Percentiles rank a stretch among this genome's conserved stretches.
Conservation (phyloP, 805 yeast species). For the Saccharomycopsis oosterbeekiorum region DNA sequence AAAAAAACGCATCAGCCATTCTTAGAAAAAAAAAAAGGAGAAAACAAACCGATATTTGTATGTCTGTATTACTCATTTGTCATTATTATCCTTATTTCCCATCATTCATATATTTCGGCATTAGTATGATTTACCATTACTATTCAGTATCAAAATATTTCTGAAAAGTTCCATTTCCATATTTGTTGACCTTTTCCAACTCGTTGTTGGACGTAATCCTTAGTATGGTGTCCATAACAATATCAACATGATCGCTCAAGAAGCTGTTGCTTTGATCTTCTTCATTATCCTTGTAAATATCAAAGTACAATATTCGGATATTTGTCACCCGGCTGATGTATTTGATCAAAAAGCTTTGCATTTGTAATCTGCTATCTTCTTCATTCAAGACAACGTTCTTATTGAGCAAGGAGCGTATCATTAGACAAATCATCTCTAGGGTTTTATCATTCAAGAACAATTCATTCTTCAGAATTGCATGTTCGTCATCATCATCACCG, state of each 20-base stretch:
- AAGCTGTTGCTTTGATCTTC: not conserved
- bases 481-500: not conserved
- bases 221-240: not conserved
- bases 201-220: not conserved
- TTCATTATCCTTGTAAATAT: not conserved
- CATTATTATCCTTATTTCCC: not conserved
- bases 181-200: not conserved
- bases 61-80: not conserved
- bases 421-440: conserved; percentile 49
- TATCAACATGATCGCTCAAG: not conserved
- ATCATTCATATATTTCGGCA: too few species aligned
- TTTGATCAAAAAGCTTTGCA: conserved; percentile 49
- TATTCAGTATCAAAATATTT: not conserved
- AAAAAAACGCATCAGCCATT: not conserved
- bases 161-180: not conserved
- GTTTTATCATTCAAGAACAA: conserved; percentile 20
- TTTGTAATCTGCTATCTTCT: conserved; percentile 44
- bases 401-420: conserved; percentile 45
- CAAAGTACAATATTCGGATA: conserved; percentile 49
- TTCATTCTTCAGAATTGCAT: not conserved
- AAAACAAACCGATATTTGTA: not conserved
- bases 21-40: not conserved
- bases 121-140: too few species aligned
- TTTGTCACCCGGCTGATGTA: conserved; percentile 59
- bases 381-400: conserved; percentile 36